Evolutionary conservation across 441 rosid species (phyloP).

Genomic region (Jatropha podagrica): DNA sequence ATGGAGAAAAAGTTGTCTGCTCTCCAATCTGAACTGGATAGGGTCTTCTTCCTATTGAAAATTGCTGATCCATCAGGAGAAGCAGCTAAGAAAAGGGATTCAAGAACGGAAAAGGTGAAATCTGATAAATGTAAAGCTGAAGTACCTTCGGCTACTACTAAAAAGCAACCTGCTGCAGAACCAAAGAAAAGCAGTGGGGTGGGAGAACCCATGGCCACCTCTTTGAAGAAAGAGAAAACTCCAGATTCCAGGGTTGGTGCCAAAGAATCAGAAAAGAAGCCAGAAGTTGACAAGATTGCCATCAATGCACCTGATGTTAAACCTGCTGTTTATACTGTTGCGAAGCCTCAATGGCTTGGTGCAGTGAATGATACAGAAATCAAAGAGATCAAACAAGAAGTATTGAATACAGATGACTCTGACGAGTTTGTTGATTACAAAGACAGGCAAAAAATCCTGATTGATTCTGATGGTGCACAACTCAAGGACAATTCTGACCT

Average conservation of each 20-base stretch:
- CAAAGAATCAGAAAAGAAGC: constrained; percentile 30
- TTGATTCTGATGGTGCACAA: constrained; percentile 24
- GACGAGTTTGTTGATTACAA: constrained; percentile 82
- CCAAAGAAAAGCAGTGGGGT: constrained; percentile 32
- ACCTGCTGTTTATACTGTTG: constrained; percentile 47
- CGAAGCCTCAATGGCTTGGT: constrained; percentile 96
- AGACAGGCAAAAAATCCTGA: constrained; percentile 66
- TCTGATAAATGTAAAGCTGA: constrained; percentile 26
- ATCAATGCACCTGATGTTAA: constrained; percentile 41
- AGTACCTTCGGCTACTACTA: constrained; percentile 28
- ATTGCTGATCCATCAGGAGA: constrained; percentile 94
- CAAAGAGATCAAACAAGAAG: constrained; percentile 43
- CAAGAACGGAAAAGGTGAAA: constrained; percentile 41
- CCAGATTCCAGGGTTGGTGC: constrained; percentile 24
- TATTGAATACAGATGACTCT: constrained; percentile 35
- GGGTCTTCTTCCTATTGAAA: constrained; percentile 75
- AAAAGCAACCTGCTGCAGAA: constrained; percentile 37
- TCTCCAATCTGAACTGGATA: constrained; percentile 71
- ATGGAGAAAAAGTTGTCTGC: constrained; percentile 66
- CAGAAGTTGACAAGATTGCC: constrained; percentile 40
- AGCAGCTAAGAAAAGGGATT: constrained; percentile 65
- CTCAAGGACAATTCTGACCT: constrained; percentile 33
- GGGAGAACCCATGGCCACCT: constrained; percentile 33
- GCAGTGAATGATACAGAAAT: constrained; percentile 55
- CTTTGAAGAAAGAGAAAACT: constrained; percentile 32